Conservation (phyloP, 371 early-diverging fungal species). For the Zancudomyces culisetae region DNA sequence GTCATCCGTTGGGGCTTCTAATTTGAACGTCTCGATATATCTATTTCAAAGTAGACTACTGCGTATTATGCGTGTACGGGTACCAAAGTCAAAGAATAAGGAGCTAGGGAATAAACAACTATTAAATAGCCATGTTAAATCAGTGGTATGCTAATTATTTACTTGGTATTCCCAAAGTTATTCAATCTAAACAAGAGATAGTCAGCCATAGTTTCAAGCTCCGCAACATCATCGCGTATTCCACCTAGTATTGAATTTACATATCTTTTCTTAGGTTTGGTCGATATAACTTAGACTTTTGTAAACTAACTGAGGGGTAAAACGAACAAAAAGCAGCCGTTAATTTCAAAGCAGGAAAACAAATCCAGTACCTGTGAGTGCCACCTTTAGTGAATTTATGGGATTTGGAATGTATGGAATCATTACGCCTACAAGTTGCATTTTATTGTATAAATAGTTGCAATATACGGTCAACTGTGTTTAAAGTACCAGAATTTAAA, state of each 20-base stretch:
- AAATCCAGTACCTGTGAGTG: conserved; percentile 39
- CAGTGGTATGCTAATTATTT: conserved; percentile 5
- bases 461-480: not conserved
- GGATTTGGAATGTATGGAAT: conserved; percentile 65
- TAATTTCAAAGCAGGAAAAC: too few relatives aligned
- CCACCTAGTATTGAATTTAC: conserved; percentile 34
- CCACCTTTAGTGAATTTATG: conserved; percentile 50
- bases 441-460: not conserved
- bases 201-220: conserved; percentile 63
- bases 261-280: not conserved
- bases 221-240: conserved; percentile 67
- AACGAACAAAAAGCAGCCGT: too few relatives aligned
- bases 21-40: conserved; percentile 25
- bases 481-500: not conserved
- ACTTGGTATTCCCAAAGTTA: conserved; percentile 24
- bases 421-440: conserved; percentile 32
- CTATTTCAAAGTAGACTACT: conserved; percentile 6
- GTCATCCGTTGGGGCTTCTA: conserved; percentile 46
- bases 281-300: not conserved
- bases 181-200: conserved; percentile 75
- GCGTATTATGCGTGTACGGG: not conserved
- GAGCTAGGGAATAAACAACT: not conserved
- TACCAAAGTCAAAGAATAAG: not conserved
- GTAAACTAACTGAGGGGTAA: not conserved
- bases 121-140: not conserved